Evolutionary conservation across 371 early-diverging fungal species (phyloP).

Genomic region (Lichtheimia hyalospora): DNA sequence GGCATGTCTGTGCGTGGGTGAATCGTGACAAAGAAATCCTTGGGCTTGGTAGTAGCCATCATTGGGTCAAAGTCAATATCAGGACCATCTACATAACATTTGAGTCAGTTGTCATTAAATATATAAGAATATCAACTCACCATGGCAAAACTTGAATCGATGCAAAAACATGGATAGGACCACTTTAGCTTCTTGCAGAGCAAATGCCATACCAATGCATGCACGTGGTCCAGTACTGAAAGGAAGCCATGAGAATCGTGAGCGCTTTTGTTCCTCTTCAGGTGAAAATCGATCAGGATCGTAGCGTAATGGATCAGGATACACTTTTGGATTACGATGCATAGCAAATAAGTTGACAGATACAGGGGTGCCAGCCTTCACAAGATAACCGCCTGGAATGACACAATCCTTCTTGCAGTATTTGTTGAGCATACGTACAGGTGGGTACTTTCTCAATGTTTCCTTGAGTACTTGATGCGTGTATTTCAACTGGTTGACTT

Average conservation of each 20-base stretch:
- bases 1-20: slow-evolving; percentile 43
- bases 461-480: slow-evolving; percentile 53
- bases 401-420: slow-evolving; percentile 52
- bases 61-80: slow-evolving; percentile 30
- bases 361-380: slow-evolving; percentile 21
- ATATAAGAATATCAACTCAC: slow-evolving; percentile 5
- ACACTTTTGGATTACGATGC: slow-evolving; percentile 49
- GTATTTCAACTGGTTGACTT: slow-evolving; percentile 45
- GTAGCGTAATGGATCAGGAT: slow-evolving; percentile 42
- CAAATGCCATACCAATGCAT: slow-evolving; percentile 56
- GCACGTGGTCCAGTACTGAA: slow-evolving; percentile 51
- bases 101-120: too few relatives aligned
- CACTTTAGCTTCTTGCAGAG: slow-evolving; percentile 60
- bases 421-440: slow-evolving; percentile 43
- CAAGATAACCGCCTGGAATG: slow-evolving; percentile 46
- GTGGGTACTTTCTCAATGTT: slow-evolving; percentile 51
- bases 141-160: slow-evolving; percentile 39
- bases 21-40: slow-evolving; percentile 33
- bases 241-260: slow-evolving; percentile 56
- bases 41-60: slow-evolving; percentile 41
- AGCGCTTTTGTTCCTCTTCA: slow-evolving; percentile 55
- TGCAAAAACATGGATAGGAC: slow-evolving; percentile 50
- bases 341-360: slow-evolving; percentile 32
- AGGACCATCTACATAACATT: slow-evolving; percentile 30
- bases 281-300: slow-evolving; percentile 60